Percentiles rank a stretch among this genome's conserved stretches.
Evolutionary conservation across 2,329 filamentous ascomycete species (phyloP).

Genomic region (Aspergillus pseudoviridinutans): DNA sequence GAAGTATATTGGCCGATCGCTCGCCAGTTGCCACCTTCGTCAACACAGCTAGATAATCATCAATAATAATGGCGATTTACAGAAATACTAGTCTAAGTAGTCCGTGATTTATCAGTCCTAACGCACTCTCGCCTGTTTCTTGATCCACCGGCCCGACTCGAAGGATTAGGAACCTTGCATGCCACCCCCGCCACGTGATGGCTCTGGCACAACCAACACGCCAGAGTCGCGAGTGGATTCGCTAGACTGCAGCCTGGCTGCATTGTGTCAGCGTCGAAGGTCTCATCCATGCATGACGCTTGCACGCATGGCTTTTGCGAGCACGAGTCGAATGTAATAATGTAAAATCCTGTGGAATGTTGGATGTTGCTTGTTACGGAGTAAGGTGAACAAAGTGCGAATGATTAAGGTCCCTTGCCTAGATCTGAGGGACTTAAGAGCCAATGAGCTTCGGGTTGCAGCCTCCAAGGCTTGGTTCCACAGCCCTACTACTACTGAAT

Average conservation of each 20-base stretch:
- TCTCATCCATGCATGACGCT: neutral
- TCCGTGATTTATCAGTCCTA: neutral
- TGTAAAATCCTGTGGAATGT: neutral
- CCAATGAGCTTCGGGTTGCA: neutral
- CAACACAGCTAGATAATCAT: neutral
- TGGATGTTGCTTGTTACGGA: neutral
- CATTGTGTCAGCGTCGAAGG: neutral
- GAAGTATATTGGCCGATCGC: neutral
- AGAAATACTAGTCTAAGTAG: neutral
- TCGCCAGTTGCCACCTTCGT: neutral
- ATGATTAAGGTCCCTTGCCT: too few relatives aligned
- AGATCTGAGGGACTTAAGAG: neutral
- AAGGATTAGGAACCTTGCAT: conserved; percentile 2
- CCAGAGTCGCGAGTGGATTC: neutral
- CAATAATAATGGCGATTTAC: neutral
- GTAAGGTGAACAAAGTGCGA: too few relatives aligned
- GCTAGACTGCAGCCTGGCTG: too few relatives aligned
- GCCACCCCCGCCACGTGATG: conserved; percentile 3
- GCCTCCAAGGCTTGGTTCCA: neutral
- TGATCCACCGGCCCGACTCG: neutral
- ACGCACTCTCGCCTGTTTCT: neutral
- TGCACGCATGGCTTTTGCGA: neutral
- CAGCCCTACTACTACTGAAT: too few relatives aligned
- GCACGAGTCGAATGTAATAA: neutral
- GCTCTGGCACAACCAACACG: neutral